A percentile compares a stretch with the other conserved stretches of the same genome.
These are phyloP conservation scores for Meyerozyma smithsonii DNA, from an alignment of 1,139 yeast genomes.

Conservation along the genomic window DNA sequence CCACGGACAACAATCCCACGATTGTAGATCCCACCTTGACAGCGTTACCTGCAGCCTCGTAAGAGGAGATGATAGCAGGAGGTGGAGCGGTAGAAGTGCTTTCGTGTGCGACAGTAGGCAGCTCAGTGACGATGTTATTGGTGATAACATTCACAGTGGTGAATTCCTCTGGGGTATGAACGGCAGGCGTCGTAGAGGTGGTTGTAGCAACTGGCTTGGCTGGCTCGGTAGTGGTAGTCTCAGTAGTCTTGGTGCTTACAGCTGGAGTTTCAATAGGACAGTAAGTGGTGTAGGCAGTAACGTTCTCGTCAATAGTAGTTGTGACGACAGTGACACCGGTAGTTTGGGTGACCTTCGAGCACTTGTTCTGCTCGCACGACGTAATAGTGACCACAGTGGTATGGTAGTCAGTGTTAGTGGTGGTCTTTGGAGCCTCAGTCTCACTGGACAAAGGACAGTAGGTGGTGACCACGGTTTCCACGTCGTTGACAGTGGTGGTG, in stretches of 20 bases:
- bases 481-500: slow-evolving; percentile 11
- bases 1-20: slow-evolving; percentile 10
- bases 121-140: slow-evolving; percentile 19
- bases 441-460: slow-evolving; percentile 17
- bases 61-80: slow-evolving; percentile 10
- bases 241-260: slow-evolving; percentile 5
- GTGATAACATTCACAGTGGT: slow-evolving; percentile 21
- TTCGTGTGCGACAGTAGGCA: slow-evolving; percentile 8
- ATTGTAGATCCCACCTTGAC: slow-evolving; percentile 7
- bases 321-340: slow-evolving; percentile 5
- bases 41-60: slow-evolving; percentile 15
- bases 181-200: slow-evolving; percentile 4
- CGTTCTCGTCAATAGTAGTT: slow-evolving; percentile 7
- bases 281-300: slow-evolving; percentile 8
- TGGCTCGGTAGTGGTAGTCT: slow-evolving; percentile 7
- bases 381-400: slow-evolving; percentile 9
- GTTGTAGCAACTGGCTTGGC: slow-evolving; percentile 5
- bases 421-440: neutral
- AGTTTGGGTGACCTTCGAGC: slow-evolving; percentile 8
- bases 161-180: slow-evolving; percentile 4
- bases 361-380: slow-evolving; percentile 10
- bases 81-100: slow-evolving; percentile 7
- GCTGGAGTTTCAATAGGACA: slow-evolving; percentile 7
- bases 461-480: slow-evolving; percentile 17
- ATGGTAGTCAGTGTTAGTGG: slow-evolving; percentile 5